These are phyloP conservation scores for Mucor circinelloides DNA, from an alignment of 371 early-diverging fungal genomes.

Conservation along the genomic window DNA sequence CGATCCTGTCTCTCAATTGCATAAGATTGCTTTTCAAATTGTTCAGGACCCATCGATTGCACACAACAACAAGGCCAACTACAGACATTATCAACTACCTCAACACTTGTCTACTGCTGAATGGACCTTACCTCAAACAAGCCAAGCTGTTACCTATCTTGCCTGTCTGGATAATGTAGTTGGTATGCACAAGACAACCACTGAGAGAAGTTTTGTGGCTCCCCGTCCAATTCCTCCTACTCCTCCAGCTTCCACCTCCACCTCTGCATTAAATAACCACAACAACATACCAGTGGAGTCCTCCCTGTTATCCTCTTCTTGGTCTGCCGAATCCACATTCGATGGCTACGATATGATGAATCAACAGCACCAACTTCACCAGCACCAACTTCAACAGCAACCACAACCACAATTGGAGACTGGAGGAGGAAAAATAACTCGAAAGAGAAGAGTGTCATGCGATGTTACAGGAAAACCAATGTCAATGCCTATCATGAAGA, in stretches of 20 bases:
- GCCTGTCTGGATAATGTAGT: constrained; percentile 81
- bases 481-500: constrained; percentile 23
- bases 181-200: constrained; percentile 73
- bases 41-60: constrained; percentile 52
- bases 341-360: constrained; percentile 15
- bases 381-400: constrained; percentile 10
- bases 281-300: background rate
- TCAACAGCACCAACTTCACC: constrained; percentile 19
- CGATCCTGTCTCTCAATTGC: constrained; percentile 85
- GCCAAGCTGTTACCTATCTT: constrained; percentile 63
- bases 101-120: constrained; percentile 16
- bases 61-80: constrained; percentile 29
- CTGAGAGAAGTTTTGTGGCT: constrained; percentile 42
- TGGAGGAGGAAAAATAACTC: constrained; percentile 34
- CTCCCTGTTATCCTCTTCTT: constrained; percentile 6
- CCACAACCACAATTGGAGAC: background rate
- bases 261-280: background rate
- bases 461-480: constrained; percentile 39
- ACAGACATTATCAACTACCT: constrained; percentile 26
- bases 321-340: constrained; percentile 13
- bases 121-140: constrained; percentile 47
- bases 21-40: constrained; percentile 90
- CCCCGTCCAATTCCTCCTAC: constrained; percentile 15
- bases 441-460: constrained; percentile 51
- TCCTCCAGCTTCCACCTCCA: background rate